Conservation (phyloP, 805 yeast species). For the Candida xyloterini region DNA sequence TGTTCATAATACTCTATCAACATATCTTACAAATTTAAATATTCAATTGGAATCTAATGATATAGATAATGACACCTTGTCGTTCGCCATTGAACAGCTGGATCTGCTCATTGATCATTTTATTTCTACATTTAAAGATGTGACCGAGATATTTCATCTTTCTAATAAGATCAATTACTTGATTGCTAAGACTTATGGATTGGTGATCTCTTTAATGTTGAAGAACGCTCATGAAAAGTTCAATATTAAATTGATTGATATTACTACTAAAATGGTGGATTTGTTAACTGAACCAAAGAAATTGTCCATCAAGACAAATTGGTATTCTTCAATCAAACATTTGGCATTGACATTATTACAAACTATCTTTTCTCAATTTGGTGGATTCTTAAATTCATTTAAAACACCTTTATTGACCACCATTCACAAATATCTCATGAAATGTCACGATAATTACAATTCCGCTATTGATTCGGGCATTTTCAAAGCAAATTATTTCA, state of each 20-base stretch:
- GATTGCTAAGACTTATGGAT: constrained; percentile 23
- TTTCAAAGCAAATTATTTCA: constrained; percentile 33
- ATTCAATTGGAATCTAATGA: constrained; percentile 7
- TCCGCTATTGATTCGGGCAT: constrained; percentile 29
- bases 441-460: constrained; percentile 34
- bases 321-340: constrained; percentile 33
- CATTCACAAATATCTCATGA: constrained; percentile 32
- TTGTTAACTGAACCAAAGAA: constrained; percentile 23
- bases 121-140: constrained; percentile 19
- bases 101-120: constrained; percentile 23
- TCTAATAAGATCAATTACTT: constrained; percentile 26
- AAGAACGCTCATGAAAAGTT: constrained; percentile 33
- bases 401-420: constrained; percentile 28
- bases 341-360: constrained; percentile 29
- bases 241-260: constrained; percentile 30
- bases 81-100: constrained; percentile 24
- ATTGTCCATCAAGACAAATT: constrained; percentile 30
- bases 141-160: constrained; percentile 23
- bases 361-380: constrained; percentile 30
- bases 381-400: constrained; percentile 34
- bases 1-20: constrained; percentile 14
- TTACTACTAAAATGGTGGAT: constrained; percentile 25
- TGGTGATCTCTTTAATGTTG: constrained; percentile 27
- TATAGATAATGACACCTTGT: constrained; percentile 21
- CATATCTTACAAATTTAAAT: constrained; percentile 20